These are phyloP conservation scores for Meyerozyma athensensis DNA, from an alignment of 1,139 yeast genomes.

Conservation along the genomic window DNA sequence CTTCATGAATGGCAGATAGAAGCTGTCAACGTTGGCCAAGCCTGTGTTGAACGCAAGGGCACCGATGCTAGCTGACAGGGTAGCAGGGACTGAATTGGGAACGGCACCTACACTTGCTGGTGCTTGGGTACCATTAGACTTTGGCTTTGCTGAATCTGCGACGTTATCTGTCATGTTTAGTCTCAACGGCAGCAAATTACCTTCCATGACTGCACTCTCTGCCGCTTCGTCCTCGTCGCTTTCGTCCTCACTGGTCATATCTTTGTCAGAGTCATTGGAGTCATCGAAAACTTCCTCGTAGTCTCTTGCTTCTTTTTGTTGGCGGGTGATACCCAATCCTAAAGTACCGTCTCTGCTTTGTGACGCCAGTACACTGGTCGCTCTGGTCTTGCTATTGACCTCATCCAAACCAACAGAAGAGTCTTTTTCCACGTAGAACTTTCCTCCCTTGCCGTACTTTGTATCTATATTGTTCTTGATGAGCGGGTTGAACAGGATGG, in stretches of 20 bases:
- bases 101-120: too few relatives aligned
- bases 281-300: background rate
- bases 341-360: background rate
- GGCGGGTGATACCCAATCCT: constrained; percentile 1
- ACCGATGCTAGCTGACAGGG: background rate
- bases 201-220: constrained; percentile 5
- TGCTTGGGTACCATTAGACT: background rate
- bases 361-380: constrained; percentile 31
- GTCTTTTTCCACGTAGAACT: constrained; percentile 57
- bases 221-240: constrained; percentile 34
- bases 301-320: background rate
- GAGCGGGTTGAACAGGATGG: constrained; percentile 72
- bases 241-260: constrained; percentile 23
- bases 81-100: background rate
- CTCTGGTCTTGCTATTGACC: constrained; percentile 24
- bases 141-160: background rate
- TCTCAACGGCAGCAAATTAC: background rate
- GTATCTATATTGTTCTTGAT: constrained; percentile 73
- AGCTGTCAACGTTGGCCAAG: constrained; percentile 2
- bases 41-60: background rate
- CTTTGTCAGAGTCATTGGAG: background rate
- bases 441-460: constrained; percentile 82
- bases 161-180: background rate
- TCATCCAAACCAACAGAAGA: constrained; percentile 18
- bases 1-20: constrained; percentile 2